phyloP scores from a whole-genome alignment of 768 basidiomycete genomes.

The Kwoniella dejecticola region DNA sequence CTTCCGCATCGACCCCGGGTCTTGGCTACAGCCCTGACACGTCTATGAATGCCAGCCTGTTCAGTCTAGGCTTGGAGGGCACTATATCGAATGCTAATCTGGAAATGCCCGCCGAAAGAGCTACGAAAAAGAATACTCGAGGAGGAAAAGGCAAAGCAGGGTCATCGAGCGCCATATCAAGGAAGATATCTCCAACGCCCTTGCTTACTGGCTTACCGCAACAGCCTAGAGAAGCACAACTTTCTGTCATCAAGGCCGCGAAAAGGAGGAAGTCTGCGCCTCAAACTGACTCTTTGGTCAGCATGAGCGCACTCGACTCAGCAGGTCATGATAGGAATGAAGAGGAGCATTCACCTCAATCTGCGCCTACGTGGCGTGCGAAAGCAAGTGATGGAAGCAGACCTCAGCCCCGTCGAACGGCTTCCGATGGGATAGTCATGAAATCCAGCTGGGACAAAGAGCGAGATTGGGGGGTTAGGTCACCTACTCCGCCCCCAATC shows the following conservation, averaged over 20 bases:
- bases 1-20: conserved; percentile 23
- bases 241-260: conserved; percentile 5
- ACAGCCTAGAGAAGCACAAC: background rate
- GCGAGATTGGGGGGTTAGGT: conserved; percentile 24
- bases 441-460: conserved; percentile 7
- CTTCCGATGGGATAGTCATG: conserved; percentile 24
- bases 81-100: background rate
- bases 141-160: conserved; percentile 3
- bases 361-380: background rate
- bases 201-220: conserved; percentile 1
- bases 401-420: conserved; percentile 27
- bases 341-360: background rate
- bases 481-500: conserved; percentile 42
- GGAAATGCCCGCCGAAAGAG: conserved; percentile 3
- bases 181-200: conserved; percentile 10
- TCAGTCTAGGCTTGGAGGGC: conserved; percentile 8
- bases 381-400: background rate
- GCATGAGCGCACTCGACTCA: conserved; percentile 24
- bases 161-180: background rate
- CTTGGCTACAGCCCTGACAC: conserved; percentile 18
- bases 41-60: conserved; percentile 4
- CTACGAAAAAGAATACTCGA: background rate
- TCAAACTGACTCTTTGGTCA: conserved; percentile 25
- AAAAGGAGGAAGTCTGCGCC: conserved; percentile 45
- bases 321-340: background rate